These are phyloP conservation scores for Vigna trinervia DNA, from an alignment of 306 rosid species.

Conservation along the genomic window DNA sequence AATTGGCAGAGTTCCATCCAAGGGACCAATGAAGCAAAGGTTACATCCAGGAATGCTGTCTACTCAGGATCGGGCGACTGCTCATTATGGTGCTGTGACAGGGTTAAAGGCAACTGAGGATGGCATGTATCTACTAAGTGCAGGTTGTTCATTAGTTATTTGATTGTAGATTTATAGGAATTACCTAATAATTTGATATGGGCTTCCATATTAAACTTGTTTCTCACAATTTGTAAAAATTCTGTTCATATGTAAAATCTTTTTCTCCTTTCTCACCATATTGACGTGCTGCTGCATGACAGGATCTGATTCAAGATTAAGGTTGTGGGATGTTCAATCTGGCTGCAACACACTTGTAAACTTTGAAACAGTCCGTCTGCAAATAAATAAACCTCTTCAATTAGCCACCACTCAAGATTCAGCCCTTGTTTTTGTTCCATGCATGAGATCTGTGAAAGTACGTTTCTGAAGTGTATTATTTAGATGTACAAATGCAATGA, in stretches of 20 bases:
- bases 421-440: slow-evolving; percentile 81
- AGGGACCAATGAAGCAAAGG: slow-evolving; percentile 75
- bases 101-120: slow-evolving; percentile 86
- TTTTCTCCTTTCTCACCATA: slow-evolving; percentile 17
- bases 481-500: slow-evolving; percentile 31
- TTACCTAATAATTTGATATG: background rate
- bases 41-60: slow-evolving; percentile 96
- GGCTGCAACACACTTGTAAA: slow-evolving; percentile 95
- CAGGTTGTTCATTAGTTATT: slow-evolving; percentile 59
- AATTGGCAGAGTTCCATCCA: slow-evolving; percentile 62
- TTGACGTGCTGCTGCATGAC: slow-evolving; percentile 38
- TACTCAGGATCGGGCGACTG: slow-evolving; percentile 89
- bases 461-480: slow-evolving; percentile 18
- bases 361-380: slow-evolving; percentile 89
- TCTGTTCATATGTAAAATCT: slow-evolving; percentile 13
- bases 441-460: slow-evolving; percentile 94
- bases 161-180: background rate
- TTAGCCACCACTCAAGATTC: slow-evolving; percentile 82
- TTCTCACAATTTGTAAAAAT: slow-evolving; percentile 28
- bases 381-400: slow-evolving; percentile 85
- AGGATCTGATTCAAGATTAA: slow-evolving; percentile 97
- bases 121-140: slow-evolving; percentile 93
- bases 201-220: background rate
- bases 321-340: slow-evolving; percentile 90
- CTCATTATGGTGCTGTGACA: slow-evolving; percentile 97